Evolutionary conservation across 139 green algal species (phyloP), one percentile per base, ranked within the genome.

Genomic region (Chlorella sp.): DNA sequence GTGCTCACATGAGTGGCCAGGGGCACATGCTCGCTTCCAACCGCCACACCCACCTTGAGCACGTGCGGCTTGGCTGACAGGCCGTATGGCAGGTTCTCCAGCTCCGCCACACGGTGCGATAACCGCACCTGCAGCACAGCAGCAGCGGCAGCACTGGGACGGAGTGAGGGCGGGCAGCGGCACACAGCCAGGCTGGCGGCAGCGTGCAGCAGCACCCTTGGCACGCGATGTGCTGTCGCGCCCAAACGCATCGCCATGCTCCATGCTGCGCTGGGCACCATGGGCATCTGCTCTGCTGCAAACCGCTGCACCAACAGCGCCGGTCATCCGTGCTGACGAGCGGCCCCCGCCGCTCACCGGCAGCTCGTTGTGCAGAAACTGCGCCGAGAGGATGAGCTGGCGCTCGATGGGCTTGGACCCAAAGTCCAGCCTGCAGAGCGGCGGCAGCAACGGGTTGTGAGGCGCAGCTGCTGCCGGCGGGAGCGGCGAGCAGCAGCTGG

Each of bases 351-450:
- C 11, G 51, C 51, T 20, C 51, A 60, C 93, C 18, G 97, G 97
- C 63, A 99, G 92, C 91, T 99, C 97, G 82, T 98, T 96, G 80
- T 98, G 96, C 85, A 99, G 84, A 82, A 99, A 99, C 89, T 99
- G 97, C 3, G 96, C 97, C n/a, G 92, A 96, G 1, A 99, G 87
- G 25, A 98, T 83, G 38, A 99, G 86, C 87, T 99, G 97, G 34
- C 93, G 91, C 78, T 98, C 94, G 18, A 98, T 97, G 23, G 97
- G 97, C 57, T 95, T 96, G 32, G 91, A 88, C 3, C 96, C 96
- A 90, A 99, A 99, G 85, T 99, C 97, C 67, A 99, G 92, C 97
- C 98, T 99, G 84, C 63, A 65, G 34, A 21, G 28, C 13, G 38
- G 5, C 4, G 9, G 41, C 11, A 16, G 47, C 17, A 25, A 1